phyloP scores from a whole-genome alignment of 306 rosid genomes.

The Crataegus laevigata region DNA sequence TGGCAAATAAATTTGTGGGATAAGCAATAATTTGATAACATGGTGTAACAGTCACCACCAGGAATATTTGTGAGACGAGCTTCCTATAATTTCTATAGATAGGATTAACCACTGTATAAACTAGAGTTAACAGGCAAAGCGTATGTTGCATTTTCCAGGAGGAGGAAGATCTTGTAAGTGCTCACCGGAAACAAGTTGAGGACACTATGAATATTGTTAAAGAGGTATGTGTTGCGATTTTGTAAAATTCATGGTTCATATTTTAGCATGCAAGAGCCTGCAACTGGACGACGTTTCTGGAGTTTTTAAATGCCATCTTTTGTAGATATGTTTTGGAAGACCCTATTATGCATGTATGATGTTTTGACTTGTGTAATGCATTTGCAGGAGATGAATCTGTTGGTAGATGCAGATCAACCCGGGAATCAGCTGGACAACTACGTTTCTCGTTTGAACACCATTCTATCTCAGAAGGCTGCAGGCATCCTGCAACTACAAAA shows the following conservation, averaged over 20 bases:
- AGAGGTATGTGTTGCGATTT: constrained; percentile 52
- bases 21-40: not conserved
- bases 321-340: not conserved
- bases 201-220: constrained; percentile 94
- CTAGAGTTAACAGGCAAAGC: constrained; percentile 3
- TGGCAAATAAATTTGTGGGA: not conserved
- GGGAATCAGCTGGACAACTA: constrained; percentile 88
- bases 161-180: constrained; percentile 96
- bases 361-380: not conserved
- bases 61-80: not conserved
- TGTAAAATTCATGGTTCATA: not conserved
- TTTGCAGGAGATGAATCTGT: constrained; percentile 92
- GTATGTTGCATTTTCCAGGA: constrained; percentile 48
- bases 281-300: not conserved
- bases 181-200: constrained; percentile 97
- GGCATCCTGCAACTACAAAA: constrained; percentile 86
- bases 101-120: not conserved
- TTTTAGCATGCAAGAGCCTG: not conserved
- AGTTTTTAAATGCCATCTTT: not conserved
- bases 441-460: constrained; percentile 63
- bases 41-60: not conserved
- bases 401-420: constrained; percentile 97
- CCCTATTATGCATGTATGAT: not conserved
- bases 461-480: constrained; percentile 96
- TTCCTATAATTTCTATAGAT: not conserved